Evolutionary conservation across 1,139 yeast genomes (phyloP).

Genomic region (Yamadazyma sp.): DNA sequence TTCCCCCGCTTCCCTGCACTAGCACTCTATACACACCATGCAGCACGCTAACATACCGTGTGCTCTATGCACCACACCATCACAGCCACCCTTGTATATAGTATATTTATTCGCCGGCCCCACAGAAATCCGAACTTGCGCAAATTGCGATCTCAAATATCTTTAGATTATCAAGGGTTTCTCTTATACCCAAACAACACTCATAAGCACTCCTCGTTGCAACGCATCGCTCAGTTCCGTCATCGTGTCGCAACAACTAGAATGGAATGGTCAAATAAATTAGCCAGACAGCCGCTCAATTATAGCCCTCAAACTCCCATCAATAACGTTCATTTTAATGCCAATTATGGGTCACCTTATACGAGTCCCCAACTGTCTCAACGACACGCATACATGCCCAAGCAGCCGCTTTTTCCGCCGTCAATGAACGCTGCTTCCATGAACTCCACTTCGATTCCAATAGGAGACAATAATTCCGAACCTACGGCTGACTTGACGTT

Average conservation of each 20-base stretch:
- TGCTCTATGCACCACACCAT: too few species aligned
- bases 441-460: not conserved
- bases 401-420: constrained; percentile 5
- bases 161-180: not conserved
- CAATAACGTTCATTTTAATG: constrained; percentile 3
- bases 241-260: not conserved
- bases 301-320: constrained; percentile 4
- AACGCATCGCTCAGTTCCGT: not conserved
- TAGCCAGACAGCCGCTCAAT: constrained; percentile 2
- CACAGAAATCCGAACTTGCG: too few species aligned
- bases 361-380: constrained; percentile 2
- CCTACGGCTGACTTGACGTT: not conserved
- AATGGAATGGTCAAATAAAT: constrained; percentile 4
- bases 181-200: not conserved
- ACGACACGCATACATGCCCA: constrained; percentile 2
- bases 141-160: not conserved
- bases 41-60: too few species aligned
- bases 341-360: constrained; percentile 2
- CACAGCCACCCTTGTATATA: too few species aligned
- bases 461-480: not conserved
- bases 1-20: too few species aligned
- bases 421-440: too few species aligned
- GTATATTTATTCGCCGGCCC: too few species aligned
- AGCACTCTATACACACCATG: too few species aligned
- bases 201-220: too few species aligned